phyloP scores from a whole-genome alignment of 345 rosid genomes.

The Cochlearia excelsa region DNA sequence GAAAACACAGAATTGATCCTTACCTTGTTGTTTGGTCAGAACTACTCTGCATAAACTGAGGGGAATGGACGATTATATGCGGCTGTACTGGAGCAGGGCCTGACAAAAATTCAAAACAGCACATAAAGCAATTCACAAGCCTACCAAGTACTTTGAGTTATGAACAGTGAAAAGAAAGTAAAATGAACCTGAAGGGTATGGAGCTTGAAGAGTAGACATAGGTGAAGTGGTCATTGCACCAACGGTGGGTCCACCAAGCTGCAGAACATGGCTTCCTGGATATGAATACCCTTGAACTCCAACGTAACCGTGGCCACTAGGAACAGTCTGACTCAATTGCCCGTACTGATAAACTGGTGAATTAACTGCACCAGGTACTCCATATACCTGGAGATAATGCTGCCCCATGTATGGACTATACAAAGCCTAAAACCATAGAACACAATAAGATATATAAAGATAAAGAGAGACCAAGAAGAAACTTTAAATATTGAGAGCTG shows the following conservation, averaged over 20 bases:
- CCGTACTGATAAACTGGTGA: slow-evolving; percentile 66
- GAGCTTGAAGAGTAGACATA: slow-evolving; percentile 61
- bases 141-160: not conserved
- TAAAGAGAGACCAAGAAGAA: not conserved
- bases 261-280: slow-evolving; percentile 79
- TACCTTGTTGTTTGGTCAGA: slow-evolving; percentile 85
- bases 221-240: slow-evolving; percentile 65
- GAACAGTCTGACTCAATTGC: slow-evolving; percentile 57
- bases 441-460: slow-evolving; percentile 1
- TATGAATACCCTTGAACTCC: slow-evolving; percentile 69
- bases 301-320: slow-evolving; percentile 66
- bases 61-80: slow-evolving; percentile 63
- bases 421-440: slow-evolving; percentile 45
- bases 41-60: slow-evolving; percentile 72
- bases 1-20: slow-evolving; percentile 18
- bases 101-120: slow-evolving; percentile 21
- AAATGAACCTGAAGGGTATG: slow-evolving; percentile 65
- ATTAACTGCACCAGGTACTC: slow-evolving; percentile 64
- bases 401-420: slow-evolving; percentile 71
- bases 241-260: slow-evolving; percentile 58
- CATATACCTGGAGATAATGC: slow-evolving; percentile 79
- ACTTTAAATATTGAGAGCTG: not conserved
- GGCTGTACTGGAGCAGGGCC: slow-evolving; percentile 51
- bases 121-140: slow-evolving; percentile 3
- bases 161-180: not conserved